phyloP scores from a whole-genome alignment of 768 basidiomycete species.

The Mycena epipterygia region DNA sequence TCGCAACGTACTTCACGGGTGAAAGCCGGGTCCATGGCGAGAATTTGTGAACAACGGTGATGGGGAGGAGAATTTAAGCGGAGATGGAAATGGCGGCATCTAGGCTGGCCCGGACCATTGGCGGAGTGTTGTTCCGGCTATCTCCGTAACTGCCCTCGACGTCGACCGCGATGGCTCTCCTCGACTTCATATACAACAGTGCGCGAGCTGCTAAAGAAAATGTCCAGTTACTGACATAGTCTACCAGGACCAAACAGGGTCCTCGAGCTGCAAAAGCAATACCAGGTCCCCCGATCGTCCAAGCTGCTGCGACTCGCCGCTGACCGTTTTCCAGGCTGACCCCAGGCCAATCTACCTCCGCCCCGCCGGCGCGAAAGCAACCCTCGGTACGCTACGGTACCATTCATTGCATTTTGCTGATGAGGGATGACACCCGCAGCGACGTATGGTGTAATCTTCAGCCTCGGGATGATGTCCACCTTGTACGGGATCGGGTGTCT shows the following conservation, averaged over 20 bases:
- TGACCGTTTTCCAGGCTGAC: constrained; percentile 32
- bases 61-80: no score
- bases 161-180: constrained; percentile 38
- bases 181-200: constrained; percentile 37
- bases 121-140: constrained; percentile 2
- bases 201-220: background rate
- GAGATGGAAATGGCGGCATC: background rate
- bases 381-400: constrained; percentile 17
- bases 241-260: constrained; percentile 33
- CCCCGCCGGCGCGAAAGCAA: constrained; percentile 35
- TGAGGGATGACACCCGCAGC: background rate
- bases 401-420: background rate
- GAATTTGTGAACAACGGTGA: no score
- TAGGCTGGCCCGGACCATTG: background rate
- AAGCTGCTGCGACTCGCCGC: background rate
- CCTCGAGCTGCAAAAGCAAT: constrained; percentile 37
- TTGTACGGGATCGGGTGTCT: constrained; percentile 37
- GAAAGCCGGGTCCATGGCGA: no score
- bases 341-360: constrained; percentile 35
- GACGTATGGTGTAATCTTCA: constrained; percentile 32
- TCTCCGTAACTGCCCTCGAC: background rate
- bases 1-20: no score
- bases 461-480: constrained; percentile 33
- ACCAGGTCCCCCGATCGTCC: constrained; percentile 26
- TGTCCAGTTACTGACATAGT: background rate